phyloP scores from a whole-genome alignment of 129 eudicot genomes.

The Pseudognaphalium luteoalbum region DNA sequence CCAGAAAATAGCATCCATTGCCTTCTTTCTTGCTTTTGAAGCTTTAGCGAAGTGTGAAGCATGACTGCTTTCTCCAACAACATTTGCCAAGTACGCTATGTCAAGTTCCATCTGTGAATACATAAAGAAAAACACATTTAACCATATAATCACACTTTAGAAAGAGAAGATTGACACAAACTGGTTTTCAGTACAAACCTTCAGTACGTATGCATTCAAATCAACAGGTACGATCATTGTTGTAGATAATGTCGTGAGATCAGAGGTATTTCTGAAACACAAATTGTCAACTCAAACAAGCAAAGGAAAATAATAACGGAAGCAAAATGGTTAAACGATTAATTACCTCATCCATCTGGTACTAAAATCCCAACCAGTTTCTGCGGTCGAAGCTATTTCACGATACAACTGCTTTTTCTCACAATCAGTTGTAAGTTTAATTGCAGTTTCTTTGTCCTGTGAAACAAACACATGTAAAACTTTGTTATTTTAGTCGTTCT shows the following conservation, averaged over 20 bases:
- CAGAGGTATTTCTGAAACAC: constrained; percentile 63
- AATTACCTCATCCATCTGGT: constrained; percentile 94
- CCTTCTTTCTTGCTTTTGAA: constrained; percentile 57
- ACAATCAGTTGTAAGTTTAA: constrained; percentile 40
- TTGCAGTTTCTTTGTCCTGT: constrained; percentile 77
- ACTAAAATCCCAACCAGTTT: constrained; percentile 97
- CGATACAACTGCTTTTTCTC: constrained; percentile 64
- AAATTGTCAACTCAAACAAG: background rate
- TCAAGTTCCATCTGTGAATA: constrained; percentile 84
- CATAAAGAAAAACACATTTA: background rate
- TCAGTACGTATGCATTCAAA: constrained; percentile 70
- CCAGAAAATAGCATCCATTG: constrained; percentile 81
- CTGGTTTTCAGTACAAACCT: constrained; percentile 42
- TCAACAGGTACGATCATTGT: constrained; percentile 88
- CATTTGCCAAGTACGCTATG: constrained; percentile 70
- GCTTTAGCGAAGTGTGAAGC: constrained; percentile 50
- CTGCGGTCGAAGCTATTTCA: constrained; percentile 89
- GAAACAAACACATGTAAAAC: background rate
- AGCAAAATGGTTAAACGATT: background rate
- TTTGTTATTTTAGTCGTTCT: no score
- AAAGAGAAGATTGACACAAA: background rate
- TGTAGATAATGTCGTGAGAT: constrained; percentile 71
- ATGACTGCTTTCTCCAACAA: constrained; percentile 44
- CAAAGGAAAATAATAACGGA: background rate
- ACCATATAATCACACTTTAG: background rate